Percentiles rank a stretch among this genome's conserved stretches.
phyloP scores from a whole-genome alignment of 768 basidiomycete genomes.

The Amanita thiersii region DNA sequence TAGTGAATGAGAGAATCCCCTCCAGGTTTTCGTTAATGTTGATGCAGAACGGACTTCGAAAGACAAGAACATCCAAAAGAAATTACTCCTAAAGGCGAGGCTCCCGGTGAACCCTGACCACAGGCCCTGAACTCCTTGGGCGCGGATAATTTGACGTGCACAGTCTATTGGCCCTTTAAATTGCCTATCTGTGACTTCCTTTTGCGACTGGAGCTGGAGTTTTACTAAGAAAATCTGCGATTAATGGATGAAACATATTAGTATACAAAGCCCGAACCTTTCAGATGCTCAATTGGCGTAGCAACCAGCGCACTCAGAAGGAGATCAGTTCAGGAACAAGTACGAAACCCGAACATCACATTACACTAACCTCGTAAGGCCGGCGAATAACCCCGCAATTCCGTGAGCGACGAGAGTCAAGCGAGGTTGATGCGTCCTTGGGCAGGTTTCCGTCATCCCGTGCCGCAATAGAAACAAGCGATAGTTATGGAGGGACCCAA shows the following conservation, averaged over 20 bases:
- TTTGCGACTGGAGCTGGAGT: conserved; percentile 59
- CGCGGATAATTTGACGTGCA: conserved; percentile 49
- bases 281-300: conserved; percentile 58
- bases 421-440: conserved; percentile 35
- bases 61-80: conserved; percentile 74
- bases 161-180: conserved; percentile 65
- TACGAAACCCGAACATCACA: conserved; percentile 6
- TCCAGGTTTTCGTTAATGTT: no score
- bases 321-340: conserved; percentile 9
- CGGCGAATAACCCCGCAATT: conserved; percentile 59
- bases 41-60: conserved; percentile 39
- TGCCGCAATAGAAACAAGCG: conserved; percentile 48
- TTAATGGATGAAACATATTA: neutral
- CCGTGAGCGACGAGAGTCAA: conserved; percentile 61
- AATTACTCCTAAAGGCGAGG: conserved; percentile 64
- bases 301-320: conserved; percentile 52
- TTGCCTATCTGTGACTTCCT: conserved; percentile 38
- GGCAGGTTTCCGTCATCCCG: conserved; percentile 44
- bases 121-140: conserved; percentile 57
- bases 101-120: conserved; percentile 75
- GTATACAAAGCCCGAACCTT: conserved; percentile 23
- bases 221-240: conserved; percentile 34
- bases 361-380: conserved; percentile 52
- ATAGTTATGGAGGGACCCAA: conserved; percentile 69
- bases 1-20: conserved; percentile 8